Conservation (phyloP, 257 asterid species). For the Gentiana dahurica region DNA sequence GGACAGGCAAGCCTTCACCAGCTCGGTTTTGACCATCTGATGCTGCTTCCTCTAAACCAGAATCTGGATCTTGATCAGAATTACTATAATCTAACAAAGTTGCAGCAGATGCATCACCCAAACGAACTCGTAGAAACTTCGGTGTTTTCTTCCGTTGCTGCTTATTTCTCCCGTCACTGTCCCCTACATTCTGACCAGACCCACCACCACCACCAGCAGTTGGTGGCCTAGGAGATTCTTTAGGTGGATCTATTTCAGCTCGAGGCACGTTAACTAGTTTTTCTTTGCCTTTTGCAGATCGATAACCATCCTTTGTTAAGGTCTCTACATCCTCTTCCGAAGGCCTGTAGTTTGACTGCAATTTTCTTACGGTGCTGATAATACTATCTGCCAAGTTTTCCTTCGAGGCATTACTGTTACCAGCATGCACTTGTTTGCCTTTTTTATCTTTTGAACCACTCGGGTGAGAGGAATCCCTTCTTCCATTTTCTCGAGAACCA, state of each 20-base stretch:
- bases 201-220: conserved; percentile 26
- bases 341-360: conserved; percentile 47
- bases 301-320: conserved; percentile 79
- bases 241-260: conserved; percentile 13
- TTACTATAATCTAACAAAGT: conserved; percentile 40
- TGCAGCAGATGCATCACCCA: conserved; percentile 69
- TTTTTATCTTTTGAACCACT: conserved; percentile 43
- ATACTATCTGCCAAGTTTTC: conserved; percentile 42
- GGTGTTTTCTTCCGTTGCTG: conserved; percentile 79
- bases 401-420: conserved; percentile 21
- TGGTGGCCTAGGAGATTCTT: conserved; percentile 24
- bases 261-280: conserved; percentile 27
- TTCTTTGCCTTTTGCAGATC: conserved; percentile 46
- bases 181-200: conserved; percentile 25
- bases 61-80: conserved; percentile 36
- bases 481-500: conserved; percentile 25
- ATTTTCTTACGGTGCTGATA: conserved; percentile 42
- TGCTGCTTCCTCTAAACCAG: conserved; percentile 19
- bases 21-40: conserved; percentile 18
- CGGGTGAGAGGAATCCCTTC: conserved; percentile 18
- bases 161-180: conserved; percentile 50
- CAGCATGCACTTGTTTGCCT: conserved; percentile 39
- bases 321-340: conserved; percentile 62
- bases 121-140: conserved; percentile 67
- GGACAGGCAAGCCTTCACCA: conserved; percentile 41